These are phyloP conservation scores for Herpetomonas muscarum DNA, from an alignment of 208 protist genomes.

Conservation along the genomic window DNA sequence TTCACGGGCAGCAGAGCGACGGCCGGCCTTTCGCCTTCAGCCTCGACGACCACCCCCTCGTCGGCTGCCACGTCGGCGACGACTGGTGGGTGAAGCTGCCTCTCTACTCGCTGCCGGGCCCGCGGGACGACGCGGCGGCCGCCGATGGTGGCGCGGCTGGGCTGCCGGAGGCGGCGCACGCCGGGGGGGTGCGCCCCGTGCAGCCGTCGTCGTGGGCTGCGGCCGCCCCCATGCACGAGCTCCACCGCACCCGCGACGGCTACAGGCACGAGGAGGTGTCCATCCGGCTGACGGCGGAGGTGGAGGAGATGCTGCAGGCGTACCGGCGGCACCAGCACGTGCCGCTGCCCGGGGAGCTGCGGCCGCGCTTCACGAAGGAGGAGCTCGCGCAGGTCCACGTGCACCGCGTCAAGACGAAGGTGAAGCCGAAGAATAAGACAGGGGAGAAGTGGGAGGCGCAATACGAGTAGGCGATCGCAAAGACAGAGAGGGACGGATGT, in stretches of 20 bases:
- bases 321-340: slow-evolving; percentile 13
- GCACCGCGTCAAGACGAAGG: slow-evolving; percentile 54
- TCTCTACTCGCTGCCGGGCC: too few relatives aligned
- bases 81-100: slow-evolving; percentile 70
- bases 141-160: background rate
- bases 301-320: slow-evolving; percentile 24
- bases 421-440: slow-evolving; percentile 7
- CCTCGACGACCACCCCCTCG: slow-evolving; percentile 15
- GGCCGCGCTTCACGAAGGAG: slow-evolving; percentile 21
- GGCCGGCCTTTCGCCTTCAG: slow-evolving; percentile 42
- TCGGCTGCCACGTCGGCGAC: slow-evolving; percentile 51
- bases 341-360: slow-evolving; percentile 32
- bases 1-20: slow-evolving; percentile 46
- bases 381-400: slow-evolving; percentile 37
- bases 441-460: background rate
- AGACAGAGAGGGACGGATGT: background rate
- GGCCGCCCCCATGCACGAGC: slow-evolving; percentile 30
- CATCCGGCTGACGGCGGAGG: slow-evolving; percentile 17
- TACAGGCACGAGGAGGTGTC: slow-evolving; percentile 42
- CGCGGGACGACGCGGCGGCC: background rate
- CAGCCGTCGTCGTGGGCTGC: background rate
- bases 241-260: slow-evolving; percentile 49
- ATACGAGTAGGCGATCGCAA: slow-evolving; percentile 28
- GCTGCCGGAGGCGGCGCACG: slow-evolving; percentile 1
- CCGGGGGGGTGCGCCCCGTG: background rate